A percentile compares a stretch with the other conserved stretches of the same genome.
phyloP scores from a whole-genome alignment of 345 rosid species.

The Streptanthus diversifolius region DNA sequence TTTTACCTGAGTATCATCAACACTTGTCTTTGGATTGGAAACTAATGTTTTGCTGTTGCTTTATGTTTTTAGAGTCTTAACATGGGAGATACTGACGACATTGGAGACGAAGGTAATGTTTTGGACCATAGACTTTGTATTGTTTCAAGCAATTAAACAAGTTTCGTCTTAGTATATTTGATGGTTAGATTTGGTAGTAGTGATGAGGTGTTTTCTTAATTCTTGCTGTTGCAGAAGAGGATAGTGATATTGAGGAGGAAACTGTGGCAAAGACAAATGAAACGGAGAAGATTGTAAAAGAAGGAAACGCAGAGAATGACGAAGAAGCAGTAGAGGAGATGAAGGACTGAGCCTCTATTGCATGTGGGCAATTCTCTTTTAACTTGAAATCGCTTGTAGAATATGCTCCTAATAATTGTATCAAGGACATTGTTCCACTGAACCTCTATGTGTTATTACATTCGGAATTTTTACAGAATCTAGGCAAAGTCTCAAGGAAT shows the following conservation, averaged over 20 bases:
- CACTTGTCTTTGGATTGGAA: not conserved
- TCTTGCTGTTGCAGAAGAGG: constrained; percentile 35
- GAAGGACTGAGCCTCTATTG: constrained; percentile 2
- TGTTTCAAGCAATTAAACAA: constrained; percentile 10
- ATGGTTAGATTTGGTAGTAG: constrained; percentile 10
- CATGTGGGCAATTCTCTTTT: not conserved
- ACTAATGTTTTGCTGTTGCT: not conserved
- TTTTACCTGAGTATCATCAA: not conserved
- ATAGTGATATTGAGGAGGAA: constrained; percentile 38
- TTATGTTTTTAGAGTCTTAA: constrained; percentile 12
- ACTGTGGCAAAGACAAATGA: constrained; percentile 9
- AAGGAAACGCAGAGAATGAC: not conserved
- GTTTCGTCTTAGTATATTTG: constrained; percentile 7
- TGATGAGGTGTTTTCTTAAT: not conserved
- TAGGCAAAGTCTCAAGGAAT: not conserved
- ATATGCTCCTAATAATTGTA: not conserved
- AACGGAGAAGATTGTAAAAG: constrained; percentile 18
- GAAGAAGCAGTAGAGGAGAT: constrained; percentile 14
- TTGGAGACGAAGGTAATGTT: not conserved
- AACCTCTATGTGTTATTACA: not conserved
- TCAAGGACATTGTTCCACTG: not conserved
- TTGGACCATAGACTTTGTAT: not conserved
- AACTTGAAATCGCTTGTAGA: not conserved
- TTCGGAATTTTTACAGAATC: not conserved
- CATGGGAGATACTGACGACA: constrained; percentile 14